Evolutionary conservation across 495 filamentous ascomycete species (phyloP), one percentile per base, ranked within the genome.

Genomic region (Penicillium crystallinum): DNA sequence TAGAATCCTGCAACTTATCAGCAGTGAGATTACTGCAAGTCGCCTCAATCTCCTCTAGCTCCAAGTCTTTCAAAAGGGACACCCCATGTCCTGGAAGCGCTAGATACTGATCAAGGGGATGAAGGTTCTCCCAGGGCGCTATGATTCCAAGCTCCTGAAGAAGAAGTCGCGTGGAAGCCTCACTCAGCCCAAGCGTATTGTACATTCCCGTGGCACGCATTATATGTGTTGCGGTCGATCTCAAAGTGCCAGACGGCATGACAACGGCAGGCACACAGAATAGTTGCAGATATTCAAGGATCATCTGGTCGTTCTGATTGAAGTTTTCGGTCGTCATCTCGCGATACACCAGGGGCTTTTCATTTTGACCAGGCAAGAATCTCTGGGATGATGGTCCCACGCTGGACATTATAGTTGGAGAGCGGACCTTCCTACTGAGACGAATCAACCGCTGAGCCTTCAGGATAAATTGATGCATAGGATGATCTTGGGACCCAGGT

Each of bases 121-220:
- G 68, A 15, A 78, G 68, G 58, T 92, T 86, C 56, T 95, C 88
- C 86, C 90, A 96, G 0, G 90, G 88, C 3, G 81, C 62, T 46
- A 95, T 77, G 23, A 86, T 85, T 4, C 92, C 93, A 21, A 97
- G 74, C 67, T 98, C 93, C 57, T 95, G 87, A 29, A 97, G 66
- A 50, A 96, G 88, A 8, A 86, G 75, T 62, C 79, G 85, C 6
- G 77, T 87, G 4, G 80, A 81, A 4, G 70, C 61, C 12, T 66
- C 53, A 45, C 79, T 74, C n/a, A 89, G 65, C 11, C 71, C 69
- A 39, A 79, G 67, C 3, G 79, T 78, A 23, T 72, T 69, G 63
- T 97, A 97, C 59, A 86, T 77, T 3, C 78, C 81, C 4, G 83
- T 78, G 1, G 85, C 80, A 14, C 88, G 83, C 63, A 97, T 74